phyloP scores from a whole-genome alignment of 306 rosid genomes.

The Prunus mira region DNA sequence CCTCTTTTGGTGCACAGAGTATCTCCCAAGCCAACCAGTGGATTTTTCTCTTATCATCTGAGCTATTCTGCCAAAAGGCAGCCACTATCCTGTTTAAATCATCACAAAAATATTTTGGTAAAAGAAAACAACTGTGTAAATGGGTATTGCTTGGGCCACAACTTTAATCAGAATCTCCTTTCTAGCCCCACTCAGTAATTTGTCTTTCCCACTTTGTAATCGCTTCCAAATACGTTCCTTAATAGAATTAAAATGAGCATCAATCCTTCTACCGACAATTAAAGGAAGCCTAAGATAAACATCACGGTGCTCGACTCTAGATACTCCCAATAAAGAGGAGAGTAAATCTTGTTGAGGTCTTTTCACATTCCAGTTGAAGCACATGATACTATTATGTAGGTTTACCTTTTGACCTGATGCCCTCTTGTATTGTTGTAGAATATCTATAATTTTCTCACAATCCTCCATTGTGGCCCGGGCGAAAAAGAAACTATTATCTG shows the following conservation, averaged over 20 bases:
- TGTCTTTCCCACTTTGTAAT: background rate
- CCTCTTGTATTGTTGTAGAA: background rate
- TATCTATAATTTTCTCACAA: no score
- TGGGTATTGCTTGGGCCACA: background rate
- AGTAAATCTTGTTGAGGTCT: background rate
- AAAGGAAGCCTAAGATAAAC: background rate
- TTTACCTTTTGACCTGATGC: background rate
- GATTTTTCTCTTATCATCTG: background rate
- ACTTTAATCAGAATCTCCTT: background rate
- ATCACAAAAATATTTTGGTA: background rate
- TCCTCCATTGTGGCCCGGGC: background rate
- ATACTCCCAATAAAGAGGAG: background rate
- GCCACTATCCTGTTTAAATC: background rate
- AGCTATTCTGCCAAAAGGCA: background rate
- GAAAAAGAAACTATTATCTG: rapidly evolving
- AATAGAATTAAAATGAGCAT: background rate
- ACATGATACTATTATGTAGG: no score
- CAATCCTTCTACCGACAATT: rapidly evolving
- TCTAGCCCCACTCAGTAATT: background rate
- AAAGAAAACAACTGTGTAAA: background rate
- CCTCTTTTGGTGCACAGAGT: background rate
- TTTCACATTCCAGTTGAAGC: background rate
- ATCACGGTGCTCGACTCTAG: background rate
- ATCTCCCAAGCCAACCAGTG: background rate
- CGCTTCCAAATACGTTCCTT: background rate